Percentiles rank a stretch among this genome's conserved stretches.
phyloP scores from a whole-genome alignment of 805 yeast genomes.

The Candida krabiensis region DNA sequence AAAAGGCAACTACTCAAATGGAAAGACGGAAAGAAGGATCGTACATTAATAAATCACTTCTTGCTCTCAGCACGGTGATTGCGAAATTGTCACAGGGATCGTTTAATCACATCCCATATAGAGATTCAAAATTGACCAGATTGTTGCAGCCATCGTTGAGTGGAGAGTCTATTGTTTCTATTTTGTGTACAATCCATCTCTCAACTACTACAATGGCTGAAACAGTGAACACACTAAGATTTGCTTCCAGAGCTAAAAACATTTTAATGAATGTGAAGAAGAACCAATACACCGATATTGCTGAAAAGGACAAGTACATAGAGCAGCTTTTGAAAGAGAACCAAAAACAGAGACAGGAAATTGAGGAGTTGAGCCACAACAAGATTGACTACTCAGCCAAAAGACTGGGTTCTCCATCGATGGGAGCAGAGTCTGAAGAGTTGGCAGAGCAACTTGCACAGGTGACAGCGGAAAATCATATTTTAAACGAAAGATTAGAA shows the following conservation, averaged over 20 bases:
- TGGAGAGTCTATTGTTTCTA: constrained; percentile 80
- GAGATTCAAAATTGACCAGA: constrained; percentile 91
- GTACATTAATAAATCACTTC: constrained; percentile 83
- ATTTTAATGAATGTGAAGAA: constrained; percentile 67
- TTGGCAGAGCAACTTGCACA: constrained; percentile 37
- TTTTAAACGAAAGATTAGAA: constrained; percentile 65
- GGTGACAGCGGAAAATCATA: constrained; percentile 58
- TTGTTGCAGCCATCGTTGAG: constrained; percentile 88
- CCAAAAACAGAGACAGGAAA: constrained; percentile 59
- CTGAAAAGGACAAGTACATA: constrained; percentile 51
- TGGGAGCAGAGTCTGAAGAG: neutral
- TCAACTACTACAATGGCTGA: constrained; percentile 64
- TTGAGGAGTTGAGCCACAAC: constrained; percentile 36
- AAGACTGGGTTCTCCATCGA: neutral
- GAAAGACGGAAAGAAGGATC: constrained; percentile 94
- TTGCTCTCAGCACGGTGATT: constrained; percentile 92
- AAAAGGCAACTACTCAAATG: constrained; percentile 69
- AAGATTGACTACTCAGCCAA: constrained; percentile 3
- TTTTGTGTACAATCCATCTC: constrained; percentile 83
- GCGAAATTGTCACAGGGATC: constrained; percentile 55
- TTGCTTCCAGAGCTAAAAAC: constrained; percentile 92
- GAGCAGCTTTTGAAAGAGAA: constrained; percentile 58
- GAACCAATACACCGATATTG: constrained; percentile 36
- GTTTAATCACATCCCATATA: constrained; percentile 72
- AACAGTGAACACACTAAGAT: constrained; percentile 81